Base-by-base conservation (phyloP, 371 early-diverging fungal genomes). In the Rhizopus sp. region DNA sequence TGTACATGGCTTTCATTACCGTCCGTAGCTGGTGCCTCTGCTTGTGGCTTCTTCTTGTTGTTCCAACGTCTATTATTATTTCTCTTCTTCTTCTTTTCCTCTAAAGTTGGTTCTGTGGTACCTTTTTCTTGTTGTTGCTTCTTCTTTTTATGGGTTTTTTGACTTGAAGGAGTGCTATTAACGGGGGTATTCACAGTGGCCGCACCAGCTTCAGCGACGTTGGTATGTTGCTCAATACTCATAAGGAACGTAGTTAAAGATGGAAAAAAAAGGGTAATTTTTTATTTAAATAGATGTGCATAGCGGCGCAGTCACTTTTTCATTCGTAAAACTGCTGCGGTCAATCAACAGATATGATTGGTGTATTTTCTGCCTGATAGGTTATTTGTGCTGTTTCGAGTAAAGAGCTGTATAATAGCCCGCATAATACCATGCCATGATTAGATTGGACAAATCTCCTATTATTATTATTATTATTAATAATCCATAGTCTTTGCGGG, bases 341-440 rank as follows among this genome's bases (percentile, higher is more conserved):
- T 23, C 23, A 2, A 23, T 23, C 23, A 23, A 23, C 23, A 23
- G 23, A 23, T 23, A 23, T 23, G 23, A 23, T 23, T 23, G 23
- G 23, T 23, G 23, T 23, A 23, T 2, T 23, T 23, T 23, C 23
- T 23, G 23, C 23, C 23, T 23, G 23, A 23, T 23, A 23, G 23
- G 2, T 23, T 23, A 23, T 23, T 23, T 23, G 23, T 23, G 23
- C 23, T 23, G 23, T 23, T 23, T 23, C 23, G 23, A 23, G 64
- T 89, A 86, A 34, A 84, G 68, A 34, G 86, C 91, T 38, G 87
- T 85, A 62, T 91, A 91, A 62, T 89, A 90, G 2, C 91, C 91
- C 6, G 88, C 81, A 57, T 81, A 88, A 66, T 89, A 91, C 90
- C 90, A 91, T 5, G 91, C 77, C 87, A 85, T 88, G 59, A 85